Conservation (phyloP, 768 basidiomycete species). For the Leccinum aurantiacum region DNA sequence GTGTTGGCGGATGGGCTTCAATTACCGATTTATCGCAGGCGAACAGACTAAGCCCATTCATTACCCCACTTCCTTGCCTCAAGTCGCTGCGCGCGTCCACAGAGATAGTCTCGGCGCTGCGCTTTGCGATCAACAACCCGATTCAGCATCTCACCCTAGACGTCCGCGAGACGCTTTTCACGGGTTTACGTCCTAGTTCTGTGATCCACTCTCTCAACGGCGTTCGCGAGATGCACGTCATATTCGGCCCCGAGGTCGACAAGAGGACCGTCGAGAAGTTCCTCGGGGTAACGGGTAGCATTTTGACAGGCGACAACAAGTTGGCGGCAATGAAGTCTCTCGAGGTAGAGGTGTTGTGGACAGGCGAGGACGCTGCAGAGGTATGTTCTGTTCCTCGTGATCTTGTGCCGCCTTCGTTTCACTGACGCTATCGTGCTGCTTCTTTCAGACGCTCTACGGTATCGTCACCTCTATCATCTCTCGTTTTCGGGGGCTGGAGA, state of each 20-base stretch:
- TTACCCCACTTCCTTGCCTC: conserved; percentile 25
- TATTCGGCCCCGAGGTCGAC: conserved; percentile 34
- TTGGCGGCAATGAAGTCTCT: conserved; percentile 18
- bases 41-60: neutral
- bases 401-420: neutral
- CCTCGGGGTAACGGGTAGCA: conserved; percentile 25
- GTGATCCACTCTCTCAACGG: conserved; percentile 30
- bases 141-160: conserved; percentile 26
- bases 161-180: conserved; percentile 30
- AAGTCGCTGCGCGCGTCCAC: conserved; percentile 30
- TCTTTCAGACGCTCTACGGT: conserved; percentile 25
- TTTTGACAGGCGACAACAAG: conserved; percentile 17
- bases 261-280: conserved; percentile 35
- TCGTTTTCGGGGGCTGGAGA: conserved; percentile 30
- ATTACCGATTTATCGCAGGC: neutral
- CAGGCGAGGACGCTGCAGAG: conserved; percentile 29
- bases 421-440: neutral
- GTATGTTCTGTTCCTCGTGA: conserved; percentile 7
- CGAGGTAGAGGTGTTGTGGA: conserved; percentile 31
- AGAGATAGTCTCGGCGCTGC: conserved; percentile 21
- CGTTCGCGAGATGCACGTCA: conserved; percentile 29
- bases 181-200: conserved; percentile 28
- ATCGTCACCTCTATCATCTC: conserved; percentile 34
- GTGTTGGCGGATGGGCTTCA: conserved; percentile 13
- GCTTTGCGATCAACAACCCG: conserved; percentile 14